A percentile compares a stretch with the other conserved stretches of the same genome.
These are phyloP conservation scores for Hypoxylon perforatum DNA, from an alignment of 495 filamentous ascomycete genomes.

Conservation along the genomic window DNA sequence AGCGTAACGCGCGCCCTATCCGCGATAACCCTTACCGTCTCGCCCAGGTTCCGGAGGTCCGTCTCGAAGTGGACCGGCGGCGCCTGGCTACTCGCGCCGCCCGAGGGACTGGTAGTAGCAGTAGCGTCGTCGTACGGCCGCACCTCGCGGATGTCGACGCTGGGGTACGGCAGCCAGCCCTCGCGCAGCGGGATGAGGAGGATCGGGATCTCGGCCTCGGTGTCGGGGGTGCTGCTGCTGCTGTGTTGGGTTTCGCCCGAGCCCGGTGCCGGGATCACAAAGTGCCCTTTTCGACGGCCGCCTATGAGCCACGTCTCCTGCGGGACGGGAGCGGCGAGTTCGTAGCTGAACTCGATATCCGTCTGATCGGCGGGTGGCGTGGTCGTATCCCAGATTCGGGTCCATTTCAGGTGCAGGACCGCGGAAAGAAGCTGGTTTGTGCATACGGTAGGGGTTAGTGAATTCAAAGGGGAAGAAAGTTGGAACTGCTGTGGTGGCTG, in stretches of 20 bases:
- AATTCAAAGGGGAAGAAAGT: conserved; percentile 42
- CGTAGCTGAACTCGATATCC: conserved; percentile 83
- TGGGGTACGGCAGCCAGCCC: conserved; percentile 80
- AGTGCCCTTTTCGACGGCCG: conserved; percentile 81
- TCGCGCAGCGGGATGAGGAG: conserved; percentile 81
- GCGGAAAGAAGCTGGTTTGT: conserved; percentile 78
- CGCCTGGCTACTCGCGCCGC: conserved; percentile 1
- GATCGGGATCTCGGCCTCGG: conserved; percentile 66
- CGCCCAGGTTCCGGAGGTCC: conserved; percentile 79
- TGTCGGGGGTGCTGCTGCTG: conserved; percentile 48
- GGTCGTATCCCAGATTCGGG: conserved; percentile 78
- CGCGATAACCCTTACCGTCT: conserved; percentile 79
- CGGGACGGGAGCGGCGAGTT: conserved; percentile 79
- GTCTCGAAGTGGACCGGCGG: conserved; percentile 69
- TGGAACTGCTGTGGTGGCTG: conserved; percentile 39
- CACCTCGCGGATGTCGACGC: conserved; percentile 76
- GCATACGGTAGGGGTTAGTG: conserved; percentile 57
- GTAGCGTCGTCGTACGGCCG: conserved; percentile 37
- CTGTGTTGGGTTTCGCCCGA: conserved; percentile 16
- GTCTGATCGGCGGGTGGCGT: conserved; percentile 52
- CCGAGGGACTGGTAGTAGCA: conserved; percentile 18
- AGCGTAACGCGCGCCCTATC: conserved; percentile 80
- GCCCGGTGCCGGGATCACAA: conserved; percentile 63
- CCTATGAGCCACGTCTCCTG: conserved; percentile 86
- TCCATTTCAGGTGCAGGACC: conserved; percentile 78